These are phyloP conservation scores for Rubroboletus satanas DNA, from an alignment of 768 basidiomycete genomes.

Conservation along the genomic window DNA sequence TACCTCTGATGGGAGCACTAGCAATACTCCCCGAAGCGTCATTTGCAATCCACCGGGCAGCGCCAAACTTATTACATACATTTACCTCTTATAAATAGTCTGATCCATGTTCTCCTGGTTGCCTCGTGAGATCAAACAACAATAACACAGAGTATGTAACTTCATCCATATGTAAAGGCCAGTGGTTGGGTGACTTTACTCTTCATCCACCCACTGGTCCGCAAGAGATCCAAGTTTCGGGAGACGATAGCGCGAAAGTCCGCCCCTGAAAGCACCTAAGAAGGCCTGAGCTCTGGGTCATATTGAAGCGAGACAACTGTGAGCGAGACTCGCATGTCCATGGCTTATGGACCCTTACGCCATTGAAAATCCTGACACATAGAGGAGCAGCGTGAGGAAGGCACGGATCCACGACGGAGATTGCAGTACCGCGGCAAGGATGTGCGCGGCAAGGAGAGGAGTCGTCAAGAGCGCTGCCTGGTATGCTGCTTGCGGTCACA, in stretches of 20 bases:
- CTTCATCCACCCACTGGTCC: constrained; percentile 65
- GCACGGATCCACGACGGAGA: constrained; percentile 52
- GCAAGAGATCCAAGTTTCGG: constrained; percentile 64
- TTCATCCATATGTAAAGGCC: background rate
- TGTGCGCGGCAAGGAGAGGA: constrained; percentile 53
- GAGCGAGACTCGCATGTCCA: background rate
- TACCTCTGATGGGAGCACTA: background rate
- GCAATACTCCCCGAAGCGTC: background rate
- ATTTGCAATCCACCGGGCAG: background rate
- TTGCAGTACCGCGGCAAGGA: constrained; percentile 51
- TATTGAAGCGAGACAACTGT: constrained; percentile 9
- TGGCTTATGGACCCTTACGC: constrained; percentile 41
- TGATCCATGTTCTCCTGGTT: background rate
- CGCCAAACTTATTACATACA: too few species aligned
- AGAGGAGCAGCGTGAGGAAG: constrained; percentile 44
- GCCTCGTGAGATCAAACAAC: background rate
- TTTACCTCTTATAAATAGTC: background rate
- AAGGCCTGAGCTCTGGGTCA: constrained; percentile 37
- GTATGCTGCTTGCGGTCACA: constrained; percentile 50
- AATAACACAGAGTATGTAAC: background rate
- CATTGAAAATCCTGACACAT: constrained; percentile 46
- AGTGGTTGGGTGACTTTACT: constrained; percentile 32
- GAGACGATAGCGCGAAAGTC: constrained; percentile 52
- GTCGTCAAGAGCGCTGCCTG: constrained; percentile 71
- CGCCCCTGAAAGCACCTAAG: constrained; percentile 47